Evolutionary conservation across 768 basidiomycete genomes (phyloP).

Genomic region (Thelephora ganbajun): DNA sequence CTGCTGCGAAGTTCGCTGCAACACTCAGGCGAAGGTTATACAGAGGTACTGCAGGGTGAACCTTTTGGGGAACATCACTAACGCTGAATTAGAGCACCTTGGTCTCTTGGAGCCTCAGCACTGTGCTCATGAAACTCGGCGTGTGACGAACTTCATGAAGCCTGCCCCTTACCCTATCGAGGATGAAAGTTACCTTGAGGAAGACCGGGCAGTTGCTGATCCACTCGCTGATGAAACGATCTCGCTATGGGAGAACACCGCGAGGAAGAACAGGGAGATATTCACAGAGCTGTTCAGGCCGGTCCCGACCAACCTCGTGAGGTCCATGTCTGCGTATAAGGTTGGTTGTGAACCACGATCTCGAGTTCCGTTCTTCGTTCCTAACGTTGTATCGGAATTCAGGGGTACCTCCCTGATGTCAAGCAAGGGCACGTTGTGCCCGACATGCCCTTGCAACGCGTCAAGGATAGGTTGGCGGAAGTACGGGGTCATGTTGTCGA

Average conservation of each 20-base stretch:
- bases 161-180: slow-evolving; percentile 60
- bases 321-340: slow-evolving; percentile 67
- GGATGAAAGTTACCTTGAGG: slow-evolving; percentile 43
- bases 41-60: slow-evolving; percentile 37
- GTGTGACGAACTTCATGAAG: slow-evolving; percentile 50
- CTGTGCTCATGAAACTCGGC: slow-evolving; percentile 27
- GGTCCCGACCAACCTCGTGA: slow-evolving; percentile 74
- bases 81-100: slow-evolving; percentile 50
- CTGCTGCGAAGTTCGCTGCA: slow-evolving; percentile 70
- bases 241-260: slow-evolving; percentile 53
- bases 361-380: neutral
- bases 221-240: slow-evolving; percentile 52
- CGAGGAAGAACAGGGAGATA: slow-evolving; percentile 67
- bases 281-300: slow-evolving; percentile 80
- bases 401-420: slow-evolving; percentile 65
- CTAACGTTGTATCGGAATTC: neutral
- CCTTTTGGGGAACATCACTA: slow-evolving; percentile 2
- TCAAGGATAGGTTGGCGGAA: slow-evolving; percentile 62
- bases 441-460: slow-evolving; percentile 45
- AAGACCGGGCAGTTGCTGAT: slow-evolving; percentile 65
- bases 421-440: slow-evolving; percentile 74
- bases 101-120: slow-evolving; percentile 72
- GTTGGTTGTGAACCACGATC: slow-evolving; percentile 27
- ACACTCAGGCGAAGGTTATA: slow-evolving; percentile 73
- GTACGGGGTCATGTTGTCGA: slow-evolving; percentile 68